A percentile compares a stretch with the other conserved stretches of the same genome.
Evolutionary conservation across 1,284 basidiomycete genomes (phyloP).

Genomic region (Cutaneotrichosporon cavernicola): DNA sequence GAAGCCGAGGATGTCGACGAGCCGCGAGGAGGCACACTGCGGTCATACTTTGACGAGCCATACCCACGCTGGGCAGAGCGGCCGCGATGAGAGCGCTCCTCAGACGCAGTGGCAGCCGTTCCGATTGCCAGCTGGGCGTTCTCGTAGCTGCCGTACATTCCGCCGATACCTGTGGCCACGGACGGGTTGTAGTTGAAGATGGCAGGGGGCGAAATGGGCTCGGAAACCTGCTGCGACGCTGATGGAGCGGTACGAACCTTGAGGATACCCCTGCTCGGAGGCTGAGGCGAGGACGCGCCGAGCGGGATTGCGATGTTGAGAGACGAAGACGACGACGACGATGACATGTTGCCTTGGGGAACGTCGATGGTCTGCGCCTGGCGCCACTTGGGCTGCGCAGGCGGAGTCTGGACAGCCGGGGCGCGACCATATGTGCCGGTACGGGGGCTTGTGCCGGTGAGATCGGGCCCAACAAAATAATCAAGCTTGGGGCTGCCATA

Average conservation of each 20-base stretch:
- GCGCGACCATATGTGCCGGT: constrained; percentile 26
- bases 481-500: constrained; percentile 57
- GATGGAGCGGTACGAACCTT: constrained; percentile 41
- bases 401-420: constrained; percentile 41
- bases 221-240: constrained; percentile 14
- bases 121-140: constrained; percentile 27
- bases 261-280: constrained; percentile 44
- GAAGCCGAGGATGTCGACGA: constrained; percentile 32
- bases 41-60: constrained; percentile 33
- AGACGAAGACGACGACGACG: constrained; percentile 35
- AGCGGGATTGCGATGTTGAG: constrained; percentile 21
- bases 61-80: constrained; percentile 39
- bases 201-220: constrained; percentile 34
- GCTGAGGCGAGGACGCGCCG: constrained; percentile 24
- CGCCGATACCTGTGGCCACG: constrained; percentile 52
- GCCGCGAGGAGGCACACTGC: constrained; percentile 40
- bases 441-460: constrained; percentile 32
- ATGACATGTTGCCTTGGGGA: not conserved
- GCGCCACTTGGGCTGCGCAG: constrained; percentile 49
- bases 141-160: constrained; percentile 38
- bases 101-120: constrained; percentile 22
- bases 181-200: constrained; percentile 54
- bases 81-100: constrained; percentile 29
- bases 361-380: constrained; percentile 39
- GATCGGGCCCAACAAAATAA: constrained; percentile 63